Base-by-base conservation (phyloP, 305 asterid species). In the Fraxinus velutina region DNA sequence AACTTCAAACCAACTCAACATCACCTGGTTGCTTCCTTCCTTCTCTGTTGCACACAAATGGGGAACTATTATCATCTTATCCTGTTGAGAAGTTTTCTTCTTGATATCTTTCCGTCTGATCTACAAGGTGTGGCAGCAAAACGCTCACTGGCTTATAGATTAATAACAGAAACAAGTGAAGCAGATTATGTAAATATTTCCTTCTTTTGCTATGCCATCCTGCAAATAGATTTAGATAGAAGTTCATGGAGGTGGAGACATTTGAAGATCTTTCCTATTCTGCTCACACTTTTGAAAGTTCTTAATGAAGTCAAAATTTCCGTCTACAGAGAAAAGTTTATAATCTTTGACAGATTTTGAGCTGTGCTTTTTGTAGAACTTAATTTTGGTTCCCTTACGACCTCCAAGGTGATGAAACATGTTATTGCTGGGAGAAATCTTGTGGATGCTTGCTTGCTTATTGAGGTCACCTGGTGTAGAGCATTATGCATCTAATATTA, bases 31-130 rank as follows among this genome's bases (percentile, higher is more conserved):
- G 86, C 89, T 6, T n/a, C 57, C 19, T 47, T 47, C 57, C n/a
- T 12, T 13, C 55, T 47, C 19, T 47, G 57, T 47, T 19, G 68
- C 80, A 33, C 24, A 57, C 42, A 0, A 60, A 83, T 75, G 52
- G 60, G 47, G 85, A 78, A 34, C 82, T 74, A 6, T 50, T 70
- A 15, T 70, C 79, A 19, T 75, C 89, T 24, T 73, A 78, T 79
- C 81, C 73, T 6, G 50, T 12, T 5, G 75, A 70, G 66, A 84
- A 62, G 60, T 62, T 73, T 19, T 55, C 84, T 34, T 27, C 84
- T 34, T 75, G 84, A 84, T 83, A 66, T 84, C 86, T 4, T 82
- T 82, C 75, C 80, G 17, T 87, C 88, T 55, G 90, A 87, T 76
- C 80, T 87, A 73, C 90, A 83, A 78, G 82, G 84, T 78, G 88